Percentiles rank a stretch among this genome's conserved stretches.
These are phyloP conservation scores for Cytospora chrysosperma DNA, from an alignment of 2,329 filamentous ascomycete species.

Conservation along the genomic window DNA sequence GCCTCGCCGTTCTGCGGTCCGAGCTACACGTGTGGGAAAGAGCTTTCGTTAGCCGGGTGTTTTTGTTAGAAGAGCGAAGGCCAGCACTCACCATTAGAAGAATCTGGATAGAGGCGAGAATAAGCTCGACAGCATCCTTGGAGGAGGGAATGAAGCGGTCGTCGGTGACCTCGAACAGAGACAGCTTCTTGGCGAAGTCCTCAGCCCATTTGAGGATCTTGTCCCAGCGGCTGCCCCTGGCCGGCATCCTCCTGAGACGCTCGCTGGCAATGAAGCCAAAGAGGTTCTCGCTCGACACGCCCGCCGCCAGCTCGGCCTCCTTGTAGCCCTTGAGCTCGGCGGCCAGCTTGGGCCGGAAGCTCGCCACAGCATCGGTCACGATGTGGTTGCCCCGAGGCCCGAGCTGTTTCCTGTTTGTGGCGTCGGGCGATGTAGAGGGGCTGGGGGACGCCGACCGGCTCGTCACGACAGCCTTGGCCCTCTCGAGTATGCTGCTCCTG, in stretches of 20 bases:
- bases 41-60: conserved; percentile 4
- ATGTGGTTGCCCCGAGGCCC: conserved; percentile 24
- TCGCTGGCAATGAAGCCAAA: conserved; percentile 22
- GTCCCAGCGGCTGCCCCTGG: conserved; percentile 24
- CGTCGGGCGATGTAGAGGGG: conserved; percentile 17
- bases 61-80: not conserved
- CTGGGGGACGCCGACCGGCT: conserved; percentile 19
- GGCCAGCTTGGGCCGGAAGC: conserved; percentile 21
- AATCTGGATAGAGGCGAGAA: conserved; percentile 22
- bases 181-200: conserved; percentile 25
- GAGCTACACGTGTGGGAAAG: conserved; percentile 6
- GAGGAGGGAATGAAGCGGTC: conserved; percentile 24
- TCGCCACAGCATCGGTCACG: conserved; percentile 22
- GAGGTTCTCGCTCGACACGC: conserved; percentile 24
- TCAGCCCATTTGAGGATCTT: conserved; percentile 25
- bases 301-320: conserved; percentile 19
- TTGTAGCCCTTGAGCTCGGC: conserved; percentile 24
- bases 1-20: conserved; percentile 24
- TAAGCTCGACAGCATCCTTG: conserved; percentile 25
- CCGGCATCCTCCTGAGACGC: conserved; percentile 25
- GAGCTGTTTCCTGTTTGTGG: conserved; percentile 15
- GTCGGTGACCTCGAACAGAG: conserved; percentile 23
- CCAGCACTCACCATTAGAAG: conserved; percentile 20
- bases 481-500: conserved; percentile 18
- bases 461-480: conserved; percentile 21